Evolutionary conservation across 2,329 filamentous ascomycete genomes (phyloP).

Genomic region (Macrophomina phaseolina): DNA sequence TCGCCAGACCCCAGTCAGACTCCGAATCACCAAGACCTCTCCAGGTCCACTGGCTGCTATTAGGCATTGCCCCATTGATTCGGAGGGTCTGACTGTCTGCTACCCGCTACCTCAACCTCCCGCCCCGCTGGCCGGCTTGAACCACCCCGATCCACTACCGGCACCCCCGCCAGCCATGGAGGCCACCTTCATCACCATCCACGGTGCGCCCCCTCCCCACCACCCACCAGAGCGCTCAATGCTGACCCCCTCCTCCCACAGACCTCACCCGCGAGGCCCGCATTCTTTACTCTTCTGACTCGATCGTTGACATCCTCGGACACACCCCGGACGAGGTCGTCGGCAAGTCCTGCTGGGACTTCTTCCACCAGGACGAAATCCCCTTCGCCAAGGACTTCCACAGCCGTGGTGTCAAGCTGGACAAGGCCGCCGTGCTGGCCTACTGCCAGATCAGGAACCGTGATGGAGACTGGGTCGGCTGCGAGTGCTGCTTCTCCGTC

Average conservation of each 20-base stretch:
- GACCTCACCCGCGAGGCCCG: constrained; percentile 77
- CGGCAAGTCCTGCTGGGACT: constrained; percentile 80
- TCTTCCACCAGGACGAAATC: constrained; percentile 82
- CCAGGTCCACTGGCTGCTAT: constrained; percentile 23
- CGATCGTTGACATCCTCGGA: constrained; percentile 81
- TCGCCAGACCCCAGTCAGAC: background rate
- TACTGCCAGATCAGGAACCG: constrained; percentile 76
- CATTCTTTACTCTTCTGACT: constrained; percentile 83
- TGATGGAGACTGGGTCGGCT: constrained; percentile 74
- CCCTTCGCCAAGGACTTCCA: constrained; percentile 76
- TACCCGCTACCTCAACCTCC: background rate
- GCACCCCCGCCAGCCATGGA: constrained; percentile 62
- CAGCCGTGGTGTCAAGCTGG: constrained; percentile 73
- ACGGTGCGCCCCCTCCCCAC: constrained; percentile 60
- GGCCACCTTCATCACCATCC: constrained; percentile 89
- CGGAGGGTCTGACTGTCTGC: constrained; percentile 14
- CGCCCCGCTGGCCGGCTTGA: background rate
- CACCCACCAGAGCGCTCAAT: constrained; percentile 20
- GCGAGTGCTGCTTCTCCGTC: constrained; percentile 88
- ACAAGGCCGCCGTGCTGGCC: constrained; percentile 83
- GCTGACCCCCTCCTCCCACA: constrained; percentile 44
- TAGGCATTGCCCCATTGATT: constrained; percentile 26
- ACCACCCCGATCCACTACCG: background rate
- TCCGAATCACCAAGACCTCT: constrained; percentile 23
- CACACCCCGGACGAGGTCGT: constrained; percentile 78